phyloP scores from a whole-genome alignment of 345 rosid genomes.

The Acer campestre region DNA sequence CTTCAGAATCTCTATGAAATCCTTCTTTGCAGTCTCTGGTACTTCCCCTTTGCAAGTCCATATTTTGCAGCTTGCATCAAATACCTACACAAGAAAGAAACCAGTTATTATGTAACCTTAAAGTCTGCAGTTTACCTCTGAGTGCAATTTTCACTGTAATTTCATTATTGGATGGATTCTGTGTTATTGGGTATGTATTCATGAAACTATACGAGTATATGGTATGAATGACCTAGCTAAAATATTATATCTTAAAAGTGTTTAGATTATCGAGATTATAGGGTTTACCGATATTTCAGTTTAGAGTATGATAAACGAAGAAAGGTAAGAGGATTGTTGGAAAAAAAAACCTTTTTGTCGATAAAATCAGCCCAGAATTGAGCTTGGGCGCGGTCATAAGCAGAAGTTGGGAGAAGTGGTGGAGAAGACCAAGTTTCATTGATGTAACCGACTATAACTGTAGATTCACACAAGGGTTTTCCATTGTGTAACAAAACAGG shows the following conservation, averaged over 20 bases:
- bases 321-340: background rate
- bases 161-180: background rate
- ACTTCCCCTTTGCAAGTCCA: constrained; percentile 55
- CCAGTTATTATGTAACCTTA: background rate
- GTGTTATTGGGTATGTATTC: background rate
- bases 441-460: constrained; percentile 52
- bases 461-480: constrained; percentile 66
- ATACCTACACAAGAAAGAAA: constrained; percentile 32
- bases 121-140: background rate
- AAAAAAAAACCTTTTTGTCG: constrained; percentile 57
- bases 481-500: constrained; percentile 68
- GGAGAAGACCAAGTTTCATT: constrained; percentile 64
- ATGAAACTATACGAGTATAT: background rate
- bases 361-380: constrained; percentile 73
- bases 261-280: background rate
- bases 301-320: background rate
- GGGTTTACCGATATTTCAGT: background rate
- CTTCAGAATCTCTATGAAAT: constrained; percentile 52
- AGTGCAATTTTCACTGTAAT: background rate
- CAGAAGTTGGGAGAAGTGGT: constrained; percentile 54
- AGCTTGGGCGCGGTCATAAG: constrained; percentile 55
- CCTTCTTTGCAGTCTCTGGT: constrained; percentile 39
- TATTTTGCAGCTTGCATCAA: constrained; percentile 33
- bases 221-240: background rate
- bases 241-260: background rate